Evolutionary conservation across 345 rosid species (phyloP), one percentile per base, ranked within the genome.

Genomic region (Murraya koenigii): DNA sequence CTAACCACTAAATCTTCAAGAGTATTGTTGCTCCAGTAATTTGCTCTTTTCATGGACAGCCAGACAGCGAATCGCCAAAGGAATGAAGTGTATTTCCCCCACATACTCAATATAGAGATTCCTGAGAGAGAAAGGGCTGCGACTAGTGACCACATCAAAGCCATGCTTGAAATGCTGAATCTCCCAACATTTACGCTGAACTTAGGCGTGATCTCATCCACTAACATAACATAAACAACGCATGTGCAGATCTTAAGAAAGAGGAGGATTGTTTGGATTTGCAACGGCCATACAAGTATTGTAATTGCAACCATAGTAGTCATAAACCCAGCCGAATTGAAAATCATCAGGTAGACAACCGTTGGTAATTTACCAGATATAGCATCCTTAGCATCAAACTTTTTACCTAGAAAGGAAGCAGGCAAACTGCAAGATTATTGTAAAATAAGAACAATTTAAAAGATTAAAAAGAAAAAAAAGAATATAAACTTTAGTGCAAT

Each of bases 241-340:
- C 33, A 60, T 14, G 23, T n/a, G 55, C 66, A 58, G 67, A 15
- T 23, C 54, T 39, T 8, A 17, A 26, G 66, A 39, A 73, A 73
- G 25, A 58, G 55, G 14, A 73, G 67, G 17, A 39, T 35, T 30
- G 67, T 28, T 58, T 32, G 14, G 7, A 58, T 28, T n/a, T 32
- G 64, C 4, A 72, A 65, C 7, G 65, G 49, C 65, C 63, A 72
- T 56, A 22, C 8, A 2, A 54, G 54, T 3, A 7, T 20, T 8
- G 28, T 30, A 36, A 73, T 73, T 13, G 8, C 33, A 60, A 11
- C 17, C 76, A 39, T 59, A 30, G 35, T 25, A 23, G 25, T 15
- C 36, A 60, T 14, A 36, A 73, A 73, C 2, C 54, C 66, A 25
- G 76, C 66, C 13, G 76, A 35, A 33, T 38, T 60, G 55, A 73